Evolutionary conservation across 176 grass and related monocot genomes (phyloP).

Genomic region (Aegilops speltoides): DNA sequence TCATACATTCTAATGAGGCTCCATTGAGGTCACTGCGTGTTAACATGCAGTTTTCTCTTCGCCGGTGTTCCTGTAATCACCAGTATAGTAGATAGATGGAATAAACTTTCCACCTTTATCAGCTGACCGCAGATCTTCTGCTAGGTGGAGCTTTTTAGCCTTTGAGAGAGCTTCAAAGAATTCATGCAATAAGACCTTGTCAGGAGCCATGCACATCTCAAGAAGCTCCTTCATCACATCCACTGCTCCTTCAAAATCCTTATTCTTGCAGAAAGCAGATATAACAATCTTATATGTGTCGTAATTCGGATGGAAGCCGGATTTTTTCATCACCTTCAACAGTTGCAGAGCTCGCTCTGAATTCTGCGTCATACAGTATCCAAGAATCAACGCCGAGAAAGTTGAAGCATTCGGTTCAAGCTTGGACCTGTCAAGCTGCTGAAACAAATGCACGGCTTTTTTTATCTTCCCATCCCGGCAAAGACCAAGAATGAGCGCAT

Average conservation of each 20-base stretch:
- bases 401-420: conserved; percentile 68
- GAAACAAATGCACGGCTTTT: conserved; percentile 51
- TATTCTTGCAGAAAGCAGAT: conserved; percentile 78
- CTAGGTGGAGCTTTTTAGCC: conserved; percentile 55
- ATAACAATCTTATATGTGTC: conserved; percentile 52
- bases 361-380: conserved; percentile 73
- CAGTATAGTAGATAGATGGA: conserved; percentile 54
- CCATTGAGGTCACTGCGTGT: neutral
- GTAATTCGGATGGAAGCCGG: conserved; percentile 51
- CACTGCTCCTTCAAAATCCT: conserved; percentile 77
- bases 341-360: conserved; percentile 72
- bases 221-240: conserved; percentile 70
- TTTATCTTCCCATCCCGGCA: conserved; percentile 74
- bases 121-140: conserved; percentile 41
- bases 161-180: conserved; percentile 54
- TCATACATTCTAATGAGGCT: neutral
- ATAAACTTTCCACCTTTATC: conserved; percentile 47
- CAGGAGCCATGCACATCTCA: conserved; percentile 62
- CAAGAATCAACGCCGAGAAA: conserved; percentile 62
- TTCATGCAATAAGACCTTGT: conserved; percentile 55
- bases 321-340: conserved; percentile 76
- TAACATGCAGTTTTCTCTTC: conserved; percentile 20
- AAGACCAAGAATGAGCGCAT: conserved; percentile 69
- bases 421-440: conserved; percentile 53
- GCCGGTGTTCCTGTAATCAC: conserved; percentile 27